Percentiles rank a stretch among this genome's conserved stretches.
Conservation (phyloP, 345 rosid species). For the Moringa oleifera region DNA sequence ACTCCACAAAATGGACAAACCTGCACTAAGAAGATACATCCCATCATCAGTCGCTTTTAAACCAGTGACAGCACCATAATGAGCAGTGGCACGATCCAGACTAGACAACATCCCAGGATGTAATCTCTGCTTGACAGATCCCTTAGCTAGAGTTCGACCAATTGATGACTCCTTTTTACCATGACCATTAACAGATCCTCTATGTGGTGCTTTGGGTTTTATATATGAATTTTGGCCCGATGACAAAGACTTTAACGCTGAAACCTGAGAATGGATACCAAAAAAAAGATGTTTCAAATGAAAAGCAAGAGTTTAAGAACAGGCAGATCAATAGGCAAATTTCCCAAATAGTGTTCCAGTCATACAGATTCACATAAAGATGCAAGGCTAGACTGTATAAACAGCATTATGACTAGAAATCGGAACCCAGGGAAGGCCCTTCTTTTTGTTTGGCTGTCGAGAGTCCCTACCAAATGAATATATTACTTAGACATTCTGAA, state of each 20-base stretch:
- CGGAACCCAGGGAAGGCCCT: neutral
- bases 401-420: neutral
- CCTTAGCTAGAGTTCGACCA: slow-evolving; percentile 46
- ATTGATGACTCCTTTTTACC: slow-evolving; percentile 46
- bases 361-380: slow-evolving; percentile 12
- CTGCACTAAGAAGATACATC: slow-evolving; percentile 96
- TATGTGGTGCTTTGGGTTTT: slow-evolving; percentile 38
- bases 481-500: too few species aligned
- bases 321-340: slow-evolving; percentile 5
- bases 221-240: slow-evolving; percentile 30
- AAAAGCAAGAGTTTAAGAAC: neutral
- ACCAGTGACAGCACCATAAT: slow-evolving; percentile 89
- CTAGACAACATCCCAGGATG: slow-evolving; percentile 86
- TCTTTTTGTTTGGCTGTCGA: neutral
- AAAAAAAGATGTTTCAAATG: slow-evolving; percentile 1
- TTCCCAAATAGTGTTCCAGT: slow-evolving; percentile 13
- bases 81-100: slow-evolving; percentile 88
- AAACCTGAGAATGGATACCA: slow-evolving; percentile 30
- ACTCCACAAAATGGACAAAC: slow-evolving; percentile 25
- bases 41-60: slow-evolving; percentile 78
- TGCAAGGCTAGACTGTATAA: too few species aligned
- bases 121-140: slow-evolving; percentile 53
- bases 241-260: slow-evolving; percentile 37
- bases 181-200: slow-evolving; percentile 47
- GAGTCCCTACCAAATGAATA: neutral